Conservation (phyloP, 1,139 yeast species). For the Yamadazyma triangularis region DNA sequence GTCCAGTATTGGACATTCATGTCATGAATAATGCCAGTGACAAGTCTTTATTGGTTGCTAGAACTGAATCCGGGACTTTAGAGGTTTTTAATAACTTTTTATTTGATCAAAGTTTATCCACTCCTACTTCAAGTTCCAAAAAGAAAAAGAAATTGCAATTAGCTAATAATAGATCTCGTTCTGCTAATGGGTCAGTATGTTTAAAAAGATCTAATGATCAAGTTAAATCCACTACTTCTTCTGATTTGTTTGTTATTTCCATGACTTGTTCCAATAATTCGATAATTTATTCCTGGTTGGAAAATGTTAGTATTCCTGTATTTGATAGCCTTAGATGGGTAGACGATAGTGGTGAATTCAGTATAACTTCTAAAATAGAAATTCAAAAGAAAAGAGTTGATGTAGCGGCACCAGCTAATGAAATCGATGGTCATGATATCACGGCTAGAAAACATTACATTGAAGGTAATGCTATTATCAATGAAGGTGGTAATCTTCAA, state of each 20-base stretch:
- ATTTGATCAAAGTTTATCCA: conserved; percentile 15
- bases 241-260: conserved; percentile 38
- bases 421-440: conserved; percentile 57
- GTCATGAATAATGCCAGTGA: conserved; percentile 28
- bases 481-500: conserved; percentile 60
- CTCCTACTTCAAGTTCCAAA: conserved; percentile 17
- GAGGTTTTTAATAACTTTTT: conserved; percentile 64
- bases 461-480: conserved; percentile 63
- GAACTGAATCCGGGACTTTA: conserved; percentile 65
- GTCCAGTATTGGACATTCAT: conserved; percentile 47
- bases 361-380: conserved; percentile 20
- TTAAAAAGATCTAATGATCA: conserved; percentile 42
- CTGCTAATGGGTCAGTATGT: conserved; percentile 38
- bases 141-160: conserved; percentile 35
- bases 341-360: conserved; percentile 26
- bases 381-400: conserved; percentile 39
- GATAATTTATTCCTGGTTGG: conserved; percentile 64
- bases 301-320: conserved; percentile 59
- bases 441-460: conserved; percentile 68
- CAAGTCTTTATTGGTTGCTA: conserved; percentile 44
- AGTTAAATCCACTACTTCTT: conserved; percentile 27
- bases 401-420: conserved; percentile 33
- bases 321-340: conserved; percentile 60
- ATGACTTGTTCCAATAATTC: conserved; percentile 33
- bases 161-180: conserved; percentile 42